Evolutionary conservation across 805 yeast species (phyloP), one percentile per base, ranked within the genome.

Genomic region (Wickerhamomyces bovis): DNA sequence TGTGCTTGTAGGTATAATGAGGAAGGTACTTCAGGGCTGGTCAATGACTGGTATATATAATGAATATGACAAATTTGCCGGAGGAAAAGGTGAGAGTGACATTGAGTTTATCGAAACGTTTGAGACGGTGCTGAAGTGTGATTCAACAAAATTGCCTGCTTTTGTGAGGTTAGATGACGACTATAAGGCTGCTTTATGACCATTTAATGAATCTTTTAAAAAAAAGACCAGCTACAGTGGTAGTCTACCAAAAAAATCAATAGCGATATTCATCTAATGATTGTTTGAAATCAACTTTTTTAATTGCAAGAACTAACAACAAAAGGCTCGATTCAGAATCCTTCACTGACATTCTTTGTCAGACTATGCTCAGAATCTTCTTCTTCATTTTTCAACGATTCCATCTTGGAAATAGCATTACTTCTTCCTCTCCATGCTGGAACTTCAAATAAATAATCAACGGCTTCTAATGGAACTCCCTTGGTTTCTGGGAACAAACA

Each of bases 11-110:
- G 99, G 97, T 0, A 73, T 89, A 26, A 81, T 92, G 75, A 69
- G 99, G 42, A 89, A 88, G 60, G 63, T 85, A 44, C 68, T 89
- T 41, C 97, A 89, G 65, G 95, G 95, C 2, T 92, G 99, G 99
- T 81, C 94, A 48, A 73, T 88, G 57, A 83, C 96, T 44, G 95
- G 97, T 2, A 84, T 89, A 6, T 94, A 89, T 64, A 97, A 89
- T 62, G 99, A 92, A 64, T 92, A 92, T 64, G 87, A 85, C 46
- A 81, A 87, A 62, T 92, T 89, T 65, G 95, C 98, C 6, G 83
- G 87, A 56, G 97, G 96, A 9, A 92, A 92, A 66, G 94, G 92
- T 21, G 97, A 88, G 56, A 85, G 83, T 45, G 99, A 92, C 66
- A 73, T 90, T 60, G 96, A 89, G 64, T 88, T 86, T 53, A 87